Conservation (phyloP, 257 asterid genomes). For the Scutellaria baicalensis region DNA sequence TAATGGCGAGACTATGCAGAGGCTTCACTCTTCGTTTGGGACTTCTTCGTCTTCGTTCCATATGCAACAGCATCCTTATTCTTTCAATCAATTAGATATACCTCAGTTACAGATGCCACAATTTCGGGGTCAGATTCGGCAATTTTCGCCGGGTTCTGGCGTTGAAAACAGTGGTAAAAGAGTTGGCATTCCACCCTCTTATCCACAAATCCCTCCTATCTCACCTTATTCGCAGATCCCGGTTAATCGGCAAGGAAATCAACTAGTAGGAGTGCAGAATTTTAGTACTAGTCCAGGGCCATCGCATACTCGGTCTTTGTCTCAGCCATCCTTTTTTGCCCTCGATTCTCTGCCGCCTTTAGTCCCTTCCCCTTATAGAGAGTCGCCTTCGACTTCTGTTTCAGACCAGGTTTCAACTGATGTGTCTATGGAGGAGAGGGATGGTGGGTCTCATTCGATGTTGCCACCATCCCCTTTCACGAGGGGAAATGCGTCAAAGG, state of each 20-base stretch:
- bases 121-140: conserved; percentile 63
- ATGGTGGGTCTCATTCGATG: conserved; percentile 40
- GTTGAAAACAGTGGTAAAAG: conserved; percentile 48
- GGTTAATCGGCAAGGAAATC: conserved; percentile 36
- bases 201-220: conserved; percentile 85
- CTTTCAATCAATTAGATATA: conserved; percentile 49
- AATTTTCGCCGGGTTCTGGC: conserved; percentile 42
- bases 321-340: conserved; percentile 73
- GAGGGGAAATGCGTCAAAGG: conserved; percentile 39
- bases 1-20: conserved; percentile 35
- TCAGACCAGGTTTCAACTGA: conserved; percentile 42
- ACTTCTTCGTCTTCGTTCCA: conserved; percentile 62
- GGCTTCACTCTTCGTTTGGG: conserved; percentile 73
- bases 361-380: conserved; percentile 69
- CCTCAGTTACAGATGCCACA: conserved; percentile 58
- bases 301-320: conserved; percentile 63
- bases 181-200: conserved; percentile 86
- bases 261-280: conserved; percentile 51
- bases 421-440: conserved; percentile 70
- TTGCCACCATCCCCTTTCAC: conserved; percentile 69
- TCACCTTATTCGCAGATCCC: conserved; percentile 89
- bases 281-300: conserved; percentile 43
- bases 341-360: conserved; percentile 80
- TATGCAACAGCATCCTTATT: conserved; percentile 32
- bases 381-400: conserved; percentile 28